Conservation (phyloP, 352 stramenopile genomes). For the Globisporangium mamillatum region DNA sequence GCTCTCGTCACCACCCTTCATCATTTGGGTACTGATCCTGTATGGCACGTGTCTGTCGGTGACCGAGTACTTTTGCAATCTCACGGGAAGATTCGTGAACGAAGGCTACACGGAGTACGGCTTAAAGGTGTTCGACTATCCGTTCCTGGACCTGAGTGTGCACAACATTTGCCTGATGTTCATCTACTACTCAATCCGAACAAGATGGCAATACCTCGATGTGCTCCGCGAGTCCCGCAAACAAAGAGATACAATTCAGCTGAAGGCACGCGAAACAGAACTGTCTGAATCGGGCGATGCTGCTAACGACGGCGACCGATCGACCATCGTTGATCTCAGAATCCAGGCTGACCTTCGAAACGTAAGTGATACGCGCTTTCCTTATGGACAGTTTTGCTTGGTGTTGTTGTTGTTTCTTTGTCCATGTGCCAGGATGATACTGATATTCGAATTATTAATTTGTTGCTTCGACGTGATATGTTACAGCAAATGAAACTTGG, state of each 20-base stretch:
- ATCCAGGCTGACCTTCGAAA: constrained; percentile 49
- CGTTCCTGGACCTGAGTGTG: constrained; percentile 66
- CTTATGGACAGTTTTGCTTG: background rate
- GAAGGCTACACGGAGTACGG: constrained; percentile 56
- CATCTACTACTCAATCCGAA: constrained; percentile 80
- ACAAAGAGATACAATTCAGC: constrained; percentile 20
- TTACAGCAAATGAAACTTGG: constrained; percentile 46
- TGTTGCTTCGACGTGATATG: background rate
- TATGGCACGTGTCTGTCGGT: constrained; percentile 58
- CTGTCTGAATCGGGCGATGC: constrained; percentile 3
- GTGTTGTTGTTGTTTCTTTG: background rate
- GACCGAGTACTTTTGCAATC: constrained; percentile 64
- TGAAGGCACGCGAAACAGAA: constrained; percentile 10
- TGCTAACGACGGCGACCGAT: constrained; percentile 19
- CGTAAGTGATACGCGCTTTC: constrained; percentile 20
- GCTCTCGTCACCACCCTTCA: constrained; percentile 36
- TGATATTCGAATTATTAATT: constrained; percentile 1
- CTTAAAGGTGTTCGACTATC: constrained; percentile 67
- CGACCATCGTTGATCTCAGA: constrained; percentile 34
- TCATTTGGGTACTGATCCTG: constrained; percentile 63
- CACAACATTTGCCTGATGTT: constrained; percentile 77
- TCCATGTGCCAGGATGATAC: background rate
- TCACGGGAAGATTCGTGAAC: constrained; percentile 50
- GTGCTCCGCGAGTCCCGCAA: constrained; percentile 35
- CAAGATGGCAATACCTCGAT: constrained; percentile 69